Conservation (phyloP, 73 alveolate genomes). For the Blepharisma stoltei region DNA sequence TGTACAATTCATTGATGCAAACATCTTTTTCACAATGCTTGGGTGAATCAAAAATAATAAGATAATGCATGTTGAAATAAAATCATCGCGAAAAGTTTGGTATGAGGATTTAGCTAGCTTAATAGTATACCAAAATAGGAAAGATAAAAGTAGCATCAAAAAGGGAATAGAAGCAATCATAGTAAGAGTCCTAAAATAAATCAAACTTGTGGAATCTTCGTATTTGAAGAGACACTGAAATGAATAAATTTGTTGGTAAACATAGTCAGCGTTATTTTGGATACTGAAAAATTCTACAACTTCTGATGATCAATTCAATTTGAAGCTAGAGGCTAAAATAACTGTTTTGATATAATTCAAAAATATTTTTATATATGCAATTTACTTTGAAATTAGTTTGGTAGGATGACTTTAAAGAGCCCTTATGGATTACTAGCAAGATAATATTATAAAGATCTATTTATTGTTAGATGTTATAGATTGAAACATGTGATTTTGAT, state of each 20-base stretch:
- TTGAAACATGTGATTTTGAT: constrained; percentile 32
- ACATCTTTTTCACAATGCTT: constrained; percentile 47
- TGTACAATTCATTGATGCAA: constrained; percentile 51
- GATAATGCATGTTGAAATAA: constrained; percentile 47
- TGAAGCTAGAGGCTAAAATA: constrained; percentile 50
- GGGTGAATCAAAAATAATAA: constrained; percentile 60
- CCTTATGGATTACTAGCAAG: too few species aligned
- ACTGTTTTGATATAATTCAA: constrained; percentile 52
- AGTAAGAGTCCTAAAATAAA: constrained; percentile 34
- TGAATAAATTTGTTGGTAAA: constrained; percentile 47
- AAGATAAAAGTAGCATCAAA: constrained; percentile 25
- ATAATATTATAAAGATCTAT: too few species aligned
- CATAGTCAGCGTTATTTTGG: constrained; percentile 40
- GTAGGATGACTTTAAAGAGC: too few species aligned
- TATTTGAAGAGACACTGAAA: constrained; percentile 42
- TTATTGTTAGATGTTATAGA: too few species aligned
- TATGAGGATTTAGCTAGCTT: constrained; percentile 29
- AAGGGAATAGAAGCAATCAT: constrained; percentile 45
- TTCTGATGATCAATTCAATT: constrained; percentile 54
- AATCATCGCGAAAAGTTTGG: constrained; percentile 30
- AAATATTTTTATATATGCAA: constrained; percentile 57
- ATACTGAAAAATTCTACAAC: constrained; percentile 37
- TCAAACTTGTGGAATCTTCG: constrained; percentile 33
- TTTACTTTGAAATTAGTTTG: too few species aligned
- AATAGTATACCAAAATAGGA: constrained; percentile 34